These are phyloP conservation scores for Monilinia laxa DNA, from an alignment of 2,329 filamentous ascomycete species.

Conservation along the genomic window DNA sequence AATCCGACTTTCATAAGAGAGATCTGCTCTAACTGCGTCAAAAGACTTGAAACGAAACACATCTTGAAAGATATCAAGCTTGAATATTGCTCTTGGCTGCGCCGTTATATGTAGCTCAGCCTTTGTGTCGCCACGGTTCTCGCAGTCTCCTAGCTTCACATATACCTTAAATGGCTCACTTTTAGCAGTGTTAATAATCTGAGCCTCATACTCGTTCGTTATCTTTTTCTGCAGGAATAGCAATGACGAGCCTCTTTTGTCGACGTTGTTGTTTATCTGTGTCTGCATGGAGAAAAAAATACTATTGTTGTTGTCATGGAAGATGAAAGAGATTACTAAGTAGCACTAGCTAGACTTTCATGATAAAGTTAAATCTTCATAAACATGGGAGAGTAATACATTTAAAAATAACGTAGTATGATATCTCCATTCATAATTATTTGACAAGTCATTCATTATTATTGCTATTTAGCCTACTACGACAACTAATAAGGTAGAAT, in stretches of 20 bases:
- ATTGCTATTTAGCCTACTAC: not conserved
- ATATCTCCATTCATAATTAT: too few species aligned
- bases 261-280: not conserved
- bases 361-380: too few species aligned
- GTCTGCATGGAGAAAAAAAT: not conserved
- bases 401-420: too few species aligned
- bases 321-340: not conserved
- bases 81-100: conserved; percentile 4
- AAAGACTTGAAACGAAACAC: conserved; percentile 4
- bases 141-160: conserved; percentile 18
- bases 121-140: conserved; percentile 1
- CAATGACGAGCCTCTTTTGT: not conserved
- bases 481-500: not conserved
- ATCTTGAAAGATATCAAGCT: conserved; percentile 12
- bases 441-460: not conserved
- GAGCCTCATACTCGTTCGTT: conserved; percentile 6
- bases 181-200: not conserved
- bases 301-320: too few species aligned
- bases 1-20: not conserved
- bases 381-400: too few species aligned
- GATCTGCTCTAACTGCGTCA: not conserved
- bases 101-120: conserved; percentile 21
- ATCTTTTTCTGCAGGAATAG: not conserved
- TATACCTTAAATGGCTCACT: conserved; percentile 16
- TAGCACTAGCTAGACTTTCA: not conserved